A percentile compares a stretch with the other conserved stretches of the same genome.
Conservation (phyloP, 2,329 filamentous ascomycete genomes). For the Furcasterigmium furcatum region DNA sequence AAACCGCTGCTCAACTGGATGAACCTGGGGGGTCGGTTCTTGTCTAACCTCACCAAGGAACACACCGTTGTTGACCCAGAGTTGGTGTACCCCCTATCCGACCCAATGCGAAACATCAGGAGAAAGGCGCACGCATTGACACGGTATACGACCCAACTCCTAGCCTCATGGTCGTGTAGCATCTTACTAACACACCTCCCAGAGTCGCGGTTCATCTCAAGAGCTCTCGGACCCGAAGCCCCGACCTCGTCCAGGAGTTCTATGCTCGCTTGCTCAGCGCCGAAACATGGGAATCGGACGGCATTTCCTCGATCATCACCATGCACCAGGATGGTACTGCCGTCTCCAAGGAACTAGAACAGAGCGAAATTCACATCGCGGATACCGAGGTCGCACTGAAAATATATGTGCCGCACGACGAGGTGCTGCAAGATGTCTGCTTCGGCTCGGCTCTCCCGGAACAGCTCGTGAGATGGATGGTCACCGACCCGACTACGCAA, state of each 20-base stretch:
- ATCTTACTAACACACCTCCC: background rate
- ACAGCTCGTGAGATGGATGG: conserved; percentile 28
- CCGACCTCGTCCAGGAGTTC: background rate
- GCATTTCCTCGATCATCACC: conserved; percentile 20
- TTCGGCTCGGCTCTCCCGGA: conserved; percentile 21
- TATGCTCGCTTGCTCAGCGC: conserved; percentile 4
- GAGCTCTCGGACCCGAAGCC: background rate
- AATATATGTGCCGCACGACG: conserved; percentile 25
- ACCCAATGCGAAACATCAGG: conserved; percentile 18
- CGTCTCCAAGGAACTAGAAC: conserved; percentile 11
- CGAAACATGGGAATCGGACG: conserved; percentile 22
- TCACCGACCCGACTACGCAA: conserved; percentile 19
- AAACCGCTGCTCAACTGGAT: conserved; percentile 28
- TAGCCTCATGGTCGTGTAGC: conserved; percentile 11
- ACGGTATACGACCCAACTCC: conserved; percentile 9
- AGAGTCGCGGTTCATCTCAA: conserved; percentile 1
- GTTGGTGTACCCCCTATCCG: conserved; percentile 12
- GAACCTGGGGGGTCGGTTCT: conserved; percentile 21
- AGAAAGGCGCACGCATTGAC: conserved; percentile 19
- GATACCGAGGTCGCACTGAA: conserved; percentile 15
- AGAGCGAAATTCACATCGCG: conserved; percentile 21
- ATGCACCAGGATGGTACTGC: conserved; percentile 20
- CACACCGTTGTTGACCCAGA: conserved; percentile 20
- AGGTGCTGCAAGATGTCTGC: conserved; percentile 19
- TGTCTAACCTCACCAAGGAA: conserved; percentile 27